Evolutionary conservation across 306 rosid genomes (phyloP), one percentile per base, ranked within the genome.

Genomic region (Cucurbita argyrosperma): DNA sequence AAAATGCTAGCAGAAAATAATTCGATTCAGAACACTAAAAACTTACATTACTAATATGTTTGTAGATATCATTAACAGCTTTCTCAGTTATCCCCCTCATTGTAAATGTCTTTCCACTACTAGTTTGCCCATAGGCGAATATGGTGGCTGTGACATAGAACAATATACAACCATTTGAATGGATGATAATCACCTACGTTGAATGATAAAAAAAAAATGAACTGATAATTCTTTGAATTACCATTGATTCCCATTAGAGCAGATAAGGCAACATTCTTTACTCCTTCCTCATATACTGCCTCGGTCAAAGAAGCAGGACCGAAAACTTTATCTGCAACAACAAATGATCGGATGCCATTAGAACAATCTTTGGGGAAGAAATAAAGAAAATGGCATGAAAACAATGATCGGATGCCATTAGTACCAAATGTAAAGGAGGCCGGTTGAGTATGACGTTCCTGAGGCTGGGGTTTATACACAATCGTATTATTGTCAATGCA

Each of bases 61-160:
- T 77, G 62, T 91, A 91, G 68, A 95, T 95, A 87, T 95, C 99
- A 74, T 87, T 68, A 74, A 95, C 99, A 23, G 99, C 99, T 80
- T 90, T 95, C 85, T 95, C 99, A 61, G 99, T 95, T 68, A 95
- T 90, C 79, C 99, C 99, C 82, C 97, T 86, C 99, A 95, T 95
- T 46, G 99, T 95, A 73, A 85, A 95, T 21, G 99, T 95, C 86
- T 95, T 95, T 50, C 99, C 99, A 76, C 99, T 95, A 85, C 99
- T 95, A 42, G 99, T 95, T 87, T 95, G 99, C 80, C 99, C 99
- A 80, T 95, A 95, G 8, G 99, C 97, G 76, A 95, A 95, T 64
- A 95, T 84, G 55, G 99, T 95, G 67, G 99, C 99, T 95, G 90
- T 80, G 78, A 65, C 12, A 75, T 50, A 77, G 54, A 16, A 75